These are phyloP conservation scores for Nannochloropsis salina DNA, from an alignment of 108 stramenopile species.

Conservation along the genomic window DNA sequence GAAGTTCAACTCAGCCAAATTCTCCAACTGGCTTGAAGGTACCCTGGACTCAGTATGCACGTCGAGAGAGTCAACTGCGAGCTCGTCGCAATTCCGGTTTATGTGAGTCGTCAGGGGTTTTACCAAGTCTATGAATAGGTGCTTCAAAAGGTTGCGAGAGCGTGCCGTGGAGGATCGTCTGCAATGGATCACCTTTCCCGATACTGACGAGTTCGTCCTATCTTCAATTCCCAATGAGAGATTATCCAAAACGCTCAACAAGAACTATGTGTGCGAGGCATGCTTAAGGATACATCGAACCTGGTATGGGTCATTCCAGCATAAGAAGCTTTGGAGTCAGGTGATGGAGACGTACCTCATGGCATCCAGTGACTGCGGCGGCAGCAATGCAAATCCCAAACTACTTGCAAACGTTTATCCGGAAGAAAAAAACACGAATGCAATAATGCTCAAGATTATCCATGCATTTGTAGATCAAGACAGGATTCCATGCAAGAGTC, in stretches of 20 bases:
- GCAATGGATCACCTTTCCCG: neutral
- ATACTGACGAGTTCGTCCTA: neutral
- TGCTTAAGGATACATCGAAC: neutral
- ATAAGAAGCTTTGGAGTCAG: neutral
- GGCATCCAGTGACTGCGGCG: neutral
- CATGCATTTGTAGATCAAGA: neutral
- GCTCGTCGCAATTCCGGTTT: too few species aligned
- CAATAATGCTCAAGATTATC: neutral
- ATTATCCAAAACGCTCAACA: neutral
- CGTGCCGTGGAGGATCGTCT: neutral
- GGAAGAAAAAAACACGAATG: neutral
- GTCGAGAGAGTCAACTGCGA: too few species aligned
- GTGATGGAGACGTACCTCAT: neutral
- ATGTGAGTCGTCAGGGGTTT: too few species aligned
- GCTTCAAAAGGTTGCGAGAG: neutral
- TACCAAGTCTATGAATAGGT: neutral
- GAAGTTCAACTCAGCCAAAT: too few species aligned
- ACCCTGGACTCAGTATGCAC: too few species aligned
- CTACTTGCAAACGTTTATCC: neutral
- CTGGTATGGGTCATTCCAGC: neutral
- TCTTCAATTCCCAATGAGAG: neutral
- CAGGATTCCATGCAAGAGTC: neutral
- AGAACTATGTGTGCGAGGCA: neutral
- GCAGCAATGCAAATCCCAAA: neutral
- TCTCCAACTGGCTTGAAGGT: too few species aligned